Evolutionary conservation across 257 asterid species (phyloP).

Genomic region (Ocimum tenuiflorum): DNA sequence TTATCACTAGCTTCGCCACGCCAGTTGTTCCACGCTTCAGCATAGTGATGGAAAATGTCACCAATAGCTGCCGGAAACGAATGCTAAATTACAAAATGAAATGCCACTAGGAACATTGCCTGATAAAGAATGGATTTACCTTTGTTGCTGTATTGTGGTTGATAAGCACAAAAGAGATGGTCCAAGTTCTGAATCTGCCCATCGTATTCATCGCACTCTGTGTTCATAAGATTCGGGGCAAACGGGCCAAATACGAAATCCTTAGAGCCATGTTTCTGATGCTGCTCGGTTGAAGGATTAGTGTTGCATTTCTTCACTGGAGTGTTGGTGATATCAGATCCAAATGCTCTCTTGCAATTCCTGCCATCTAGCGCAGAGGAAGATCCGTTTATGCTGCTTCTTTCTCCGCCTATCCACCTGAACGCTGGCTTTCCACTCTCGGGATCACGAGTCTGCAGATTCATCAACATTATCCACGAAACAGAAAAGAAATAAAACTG

Average conservation of each 20-base stretch:
- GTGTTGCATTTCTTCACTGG: constrained; percentile 34
- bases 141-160: constrained; percentile 49
- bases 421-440: constrained; percentile 60
- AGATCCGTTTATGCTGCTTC: constrained; percentile 20
- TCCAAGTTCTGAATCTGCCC: constrained; percentile 32
- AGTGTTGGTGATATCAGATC: constrained; percentile 50
- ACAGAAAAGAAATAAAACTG: too few relatives aligned
- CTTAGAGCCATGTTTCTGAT: constrained; percentile 29
- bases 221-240: constrained; percentile 23
- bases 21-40: constrained; percentile 59
- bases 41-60: constrained; percentile 48
- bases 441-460: constrained; percentile 40
- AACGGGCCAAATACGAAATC: constrained; percentile 65
- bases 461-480: background rate
- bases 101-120: too few relatives aligned
- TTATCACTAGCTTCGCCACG: constrained; percentile 37
- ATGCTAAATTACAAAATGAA: background rate
- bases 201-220: constrained; percentile 15
- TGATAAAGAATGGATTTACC: constrained; percentile 24
- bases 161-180: constrained; percentile 30
- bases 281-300: constrained; percentile 27
- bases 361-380: constrained; percentile 24
- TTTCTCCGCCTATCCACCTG: constrained; percentile 48
- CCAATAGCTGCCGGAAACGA: constrained; percentile 44
- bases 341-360: constrained; percentile 46